Evolutionary conservation across 2,329 filamentous ascomycete genomes (phyloP), one percentile per base, ranked within the genome.

Genomic region (Phaeosphaeria sp.): DNA sequence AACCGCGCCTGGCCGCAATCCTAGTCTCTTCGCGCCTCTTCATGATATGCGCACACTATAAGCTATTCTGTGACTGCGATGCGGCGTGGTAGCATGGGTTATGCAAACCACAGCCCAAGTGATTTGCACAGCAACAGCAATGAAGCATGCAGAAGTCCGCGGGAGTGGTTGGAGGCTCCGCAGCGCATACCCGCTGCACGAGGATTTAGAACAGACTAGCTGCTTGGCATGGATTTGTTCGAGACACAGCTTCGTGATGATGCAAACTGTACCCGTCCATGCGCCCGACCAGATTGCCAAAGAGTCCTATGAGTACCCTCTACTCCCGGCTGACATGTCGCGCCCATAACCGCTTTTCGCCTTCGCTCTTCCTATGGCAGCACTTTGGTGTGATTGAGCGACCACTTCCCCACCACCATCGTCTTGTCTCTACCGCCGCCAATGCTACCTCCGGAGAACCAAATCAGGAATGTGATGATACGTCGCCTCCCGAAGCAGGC

Each of bases 341-440:
- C 59, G 71, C 75, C 36, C 64, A 64, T 56, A 72, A 77, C 47
- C 64, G 65, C 48, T 76, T 76, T 56, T 65, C 60, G 52, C 72
- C 72, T 9, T 66, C 74, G 15, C 55, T 63, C 48, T 67, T 61
- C 25, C 64, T 77, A 23, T 76, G 71, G 72, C 73, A 74, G 59
- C 67, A 75, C 39, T 77, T 76, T 52, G 58, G 72, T 49, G 54
- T 60, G 25, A 66, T 69, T 13, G 54, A 51, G 39, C 52, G 55
- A 52, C 49, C 21, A 41, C 52, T 25, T 47, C 51, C 44, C 57
- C 49, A 43, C 46, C 67, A 62, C 20, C 65, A 58, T 46, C 68
- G 64, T 43, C 60, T 61, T 10, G 60, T 57, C 4, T 68, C 67
- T 42, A 65, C 66, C 20, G 59, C 63, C 18, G 54, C 59, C 30